Evolutionary conservation across 495 filamentous ascomycete species (phyloP).

Genomic region (Aspergillus wentii): DNA sequence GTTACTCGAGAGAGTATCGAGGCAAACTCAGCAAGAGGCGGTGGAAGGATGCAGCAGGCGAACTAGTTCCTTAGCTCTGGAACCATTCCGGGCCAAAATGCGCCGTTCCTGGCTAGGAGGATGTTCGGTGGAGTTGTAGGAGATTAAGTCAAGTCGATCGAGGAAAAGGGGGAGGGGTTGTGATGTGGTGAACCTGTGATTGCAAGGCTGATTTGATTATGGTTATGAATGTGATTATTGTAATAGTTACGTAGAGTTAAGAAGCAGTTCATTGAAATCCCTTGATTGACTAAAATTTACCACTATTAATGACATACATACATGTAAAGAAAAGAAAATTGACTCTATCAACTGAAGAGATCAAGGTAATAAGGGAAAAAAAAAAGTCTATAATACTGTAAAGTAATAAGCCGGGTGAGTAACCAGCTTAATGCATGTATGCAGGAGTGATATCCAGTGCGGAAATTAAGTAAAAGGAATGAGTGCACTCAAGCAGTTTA

Average conservation of each 20-base stretch:
- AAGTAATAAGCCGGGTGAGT: constrained; percentile 14
- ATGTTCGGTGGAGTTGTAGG: too few relatives aligned
- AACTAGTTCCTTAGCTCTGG: too few relatives aligned
- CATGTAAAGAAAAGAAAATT: constrained; percentile 40
- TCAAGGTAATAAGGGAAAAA: constrained; percentile 31
- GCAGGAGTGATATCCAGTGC: constrained; percentile 27
- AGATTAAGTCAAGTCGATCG: too few relatives aligned
- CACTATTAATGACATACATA: constrained; percentile 50
- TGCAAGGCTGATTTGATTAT: neutral
- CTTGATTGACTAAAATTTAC: constrained; percentile 38
- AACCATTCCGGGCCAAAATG: too few relatives aligned
- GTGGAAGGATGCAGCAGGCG: too few relatives aligned
- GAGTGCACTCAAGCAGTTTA: constrained; percentile 31
- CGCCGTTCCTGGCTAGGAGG: too few relatives aligned
- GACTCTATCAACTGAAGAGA: constrained; percentile 32
- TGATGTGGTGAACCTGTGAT: too few relatives aligned
- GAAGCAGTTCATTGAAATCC: constrained; percentile 31
- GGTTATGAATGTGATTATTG: constrained; percentile 2
- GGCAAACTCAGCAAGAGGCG: too few relatives aligned
- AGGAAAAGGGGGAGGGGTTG: too few relatives aligned
- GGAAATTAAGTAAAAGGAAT: constrained; percentile 24
- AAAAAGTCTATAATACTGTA: constrained; percentile 43
- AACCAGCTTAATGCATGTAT: constrained; percentile 26
- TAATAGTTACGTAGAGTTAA: constrained; percentile 1
- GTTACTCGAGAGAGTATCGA: too few relatives aligned